These are phyloP conservation scores for Microstroma glucosiphilum DNA, from an alignment of 1,284 basidiomycete species.

Conservation along the genomic window DNA sequence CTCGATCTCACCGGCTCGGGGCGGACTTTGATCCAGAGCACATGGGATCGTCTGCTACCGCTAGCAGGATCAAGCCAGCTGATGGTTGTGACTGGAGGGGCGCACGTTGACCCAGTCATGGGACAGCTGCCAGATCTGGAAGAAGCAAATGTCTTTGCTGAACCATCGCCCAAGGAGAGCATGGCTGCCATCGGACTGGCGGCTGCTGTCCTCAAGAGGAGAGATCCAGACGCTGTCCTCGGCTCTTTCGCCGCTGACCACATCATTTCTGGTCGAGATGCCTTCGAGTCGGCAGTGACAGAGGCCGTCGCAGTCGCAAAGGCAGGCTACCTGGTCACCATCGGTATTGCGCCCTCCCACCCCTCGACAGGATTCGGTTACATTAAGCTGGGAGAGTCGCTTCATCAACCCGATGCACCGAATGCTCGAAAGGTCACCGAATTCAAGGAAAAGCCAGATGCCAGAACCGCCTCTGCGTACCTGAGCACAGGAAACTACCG, in stretches of 20 bases:
- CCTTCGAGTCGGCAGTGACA: constrained; percentile 46
- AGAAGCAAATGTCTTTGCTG: constrained; percentile 13
- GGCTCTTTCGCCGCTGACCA: constrained; percentile 50
- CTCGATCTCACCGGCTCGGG: constrained; percentile 15
- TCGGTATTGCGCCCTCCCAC: constrained; percentile 49
- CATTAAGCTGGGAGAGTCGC: constrained; percentile 48
- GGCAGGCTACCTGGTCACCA: constrained; percentile 48
- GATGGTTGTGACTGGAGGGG: constrained; percentile 15
- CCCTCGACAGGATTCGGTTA: constrained; percentile 50
- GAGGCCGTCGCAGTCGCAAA: constrained; percentile 47
- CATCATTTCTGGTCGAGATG: constrained; percentile 48
- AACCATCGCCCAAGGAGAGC: constrained; percentile 17
- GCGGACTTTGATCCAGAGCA: constrained; percentile 15
- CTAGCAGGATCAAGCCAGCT: constrained; percentile 7
- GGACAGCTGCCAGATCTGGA: constrained; percentile 15
- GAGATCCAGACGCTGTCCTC: constrained; percentile 47
- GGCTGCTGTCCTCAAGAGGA: constrained; percentile 41
- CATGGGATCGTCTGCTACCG: constrained; percentile 16
- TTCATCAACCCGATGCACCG: constrained; percentile 33
- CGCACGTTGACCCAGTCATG: constrained; percentile 13
- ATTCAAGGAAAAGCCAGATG: constrained; percentile 52
- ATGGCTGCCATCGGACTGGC: constrained; percentile 36
- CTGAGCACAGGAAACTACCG: constrained; percentile 47
- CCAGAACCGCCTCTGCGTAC: constrained; percentile 45
- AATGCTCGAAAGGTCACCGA: constrained; percentile 47